These are phyloP conservation scores for Leucogyrophana mollusca DNA, from an alignment of 768 basidiomycete species.

Conservation along the genomic window DNA sequence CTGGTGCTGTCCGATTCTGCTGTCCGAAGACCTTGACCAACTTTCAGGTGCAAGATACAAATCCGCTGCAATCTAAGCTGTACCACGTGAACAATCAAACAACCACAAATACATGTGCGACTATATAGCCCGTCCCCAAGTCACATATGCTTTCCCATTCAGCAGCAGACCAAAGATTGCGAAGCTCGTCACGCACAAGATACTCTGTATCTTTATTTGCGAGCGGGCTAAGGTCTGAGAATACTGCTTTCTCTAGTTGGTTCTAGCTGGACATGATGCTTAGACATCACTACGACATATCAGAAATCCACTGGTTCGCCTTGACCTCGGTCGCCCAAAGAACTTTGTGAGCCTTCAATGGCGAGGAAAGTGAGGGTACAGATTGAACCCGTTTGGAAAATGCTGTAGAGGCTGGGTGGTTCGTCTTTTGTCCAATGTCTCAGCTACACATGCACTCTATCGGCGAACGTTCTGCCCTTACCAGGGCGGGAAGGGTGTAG, in stretches of 20 bases:
- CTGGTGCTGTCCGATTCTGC: too few species aligned
- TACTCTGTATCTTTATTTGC: constrained; percentile 18
- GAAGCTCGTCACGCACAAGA: constrained; percentile 37
- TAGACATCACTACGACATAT: constrained; percentile 24
- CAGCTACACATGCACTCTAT: neutral
- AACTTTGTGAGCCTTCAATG: neutral
- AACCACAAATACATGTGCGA: neutral
- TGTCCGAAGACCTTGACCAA: too few species aligned
- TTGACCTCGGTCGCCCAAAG: constrained; percentile 6
- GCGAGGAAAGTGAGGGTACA: constrained; percentile 1
- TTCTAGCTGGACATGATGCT: constrained; percentile 28
- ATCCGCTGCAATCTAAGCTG: neutral
- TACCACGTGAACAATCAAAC: constrained; percentile 1
- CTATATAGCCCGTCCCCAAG: neutral
- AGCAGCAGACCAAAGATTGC: constrained; percentile 39
- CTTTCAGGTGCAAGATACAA: too few species aligned
- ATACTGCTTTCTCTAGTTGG: constrained; percentile 28
- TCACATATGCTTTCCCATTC: constrained; percentile 2
- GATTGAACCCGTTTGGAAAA: constrained; percentile 20
- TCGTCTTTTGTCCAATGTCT: constrained; percentile 1
- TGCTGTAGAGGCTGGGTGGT: constrained; percentile 30
- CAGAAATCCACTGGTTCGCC: constrained; percentile 23
- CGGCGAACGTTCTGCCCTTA: constrained; percentile 1
- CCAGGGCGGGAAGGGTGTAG: too few species aligned
- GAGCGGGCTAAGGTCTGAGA: constrained; percentile 43